Base-by-base conservation (phyloP, 768 basidiomycete genomes). In the Rhodotorula taiwanensis region DNA sequence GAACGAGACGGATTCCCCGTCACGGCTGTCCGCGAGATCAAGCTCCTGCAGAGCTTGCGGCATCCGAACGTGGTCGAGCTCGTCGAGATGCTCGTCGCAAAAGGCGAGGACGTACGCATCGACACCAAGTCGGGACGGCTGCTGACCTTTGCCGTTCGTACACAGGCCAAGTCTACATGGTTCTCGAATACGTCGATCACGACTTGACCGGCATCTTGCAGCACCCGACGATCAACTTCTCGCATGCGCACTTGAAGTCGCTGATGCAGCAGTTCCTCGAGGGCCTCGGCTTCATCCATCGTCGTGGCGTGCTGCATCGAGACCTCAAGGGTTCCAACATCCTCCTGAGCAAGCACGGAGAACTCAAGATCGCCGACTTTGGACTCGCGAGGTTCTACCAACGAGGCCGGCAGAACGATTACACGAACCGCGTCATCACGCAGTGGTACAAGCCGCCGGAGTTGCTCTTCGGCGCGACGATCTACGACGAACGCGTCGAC, bases 261-360 rank as follows among this genome's bases (percentile, higher is more conserved):
- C 82, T 99, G 55, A 92, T 88, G 74, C 82, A 84, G 65, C 95
- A 99, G 77, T 95, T 99, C 89, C 84, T 99, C 47, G 82, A 85
- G 15, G 95, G 95, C 1, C 79, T 99, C 42, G 87, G 88, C 28
- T 98, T 98, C 76, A 83, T 99, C 36, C 95, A 99, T 75, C 87
- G 87, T 75, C 89, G 91, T 73, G 88, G 89, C 8, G 89, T 99
- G 66, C 88, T 99, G 59, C 95, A 99, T 75, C 86, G 95, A 25
- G 95, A 99, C 76, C 91, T 99, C 77, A 99, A 99, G 76, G 94
- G 95, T 25, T 95, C 93, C 9, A 99, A 99, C 74, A 99, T 99
- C 72, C 79, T 99, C 30, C 80, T 99, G 64, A 91, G 89, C 72
- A 87, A 88, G 58, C 81, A 81, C 51, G 95, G 95, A 10, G 89